Evolutionary conservation across 2,329 filamentous ascomycete genomes (phyloP).

Genomic region (Colletotrichum cuscutae): DNA sequence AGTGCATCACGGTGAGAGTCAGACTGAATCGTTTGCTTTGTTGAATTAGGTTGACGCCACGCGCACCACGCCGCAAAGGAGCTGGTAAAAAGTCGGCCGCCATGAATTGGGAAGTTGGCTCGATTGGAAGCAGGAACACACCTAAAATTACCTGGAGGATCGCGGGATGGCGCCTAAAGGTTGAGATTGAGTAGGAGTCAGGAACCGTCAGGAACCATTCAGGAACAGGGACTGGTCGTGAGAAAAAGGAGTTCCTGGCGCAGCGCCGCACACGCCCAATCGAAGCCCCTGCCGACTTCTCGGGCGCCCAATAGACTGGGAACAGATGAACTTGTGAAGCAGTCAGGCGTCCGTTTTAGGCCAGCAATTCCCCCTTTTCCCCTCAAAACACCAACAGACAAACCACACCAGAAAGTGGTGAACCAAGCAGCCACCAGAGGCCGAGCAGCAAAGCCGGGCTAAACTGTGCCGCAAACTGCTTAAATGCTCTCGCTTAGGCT

Average conservation of each 20-base stretch:
- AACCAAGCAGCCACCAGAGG: slow-evolving; percentile 1
- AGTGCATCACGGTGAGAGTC: slow-evolving; percentile 4
- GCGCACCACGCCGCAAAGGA: background rate
- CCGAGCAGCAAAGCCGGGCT: slow-evolving; percentile 2
- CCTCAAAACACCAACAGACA: background rate
- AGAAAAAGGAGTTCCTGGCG: background rate
- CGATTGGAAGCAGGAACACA: background rate
- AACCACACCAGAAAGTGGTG: background rate
- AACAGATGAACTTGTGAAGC: background rate
- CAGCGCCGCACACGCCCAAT: background rate
- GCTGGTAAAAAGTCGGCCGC: background rate
- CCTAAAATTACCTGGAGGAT: background rate
- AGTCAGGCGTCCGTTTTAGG: slow-evolving; percentile 4
- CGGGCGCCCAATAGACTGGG: background rate
- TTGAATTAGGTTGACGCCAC: background rate
- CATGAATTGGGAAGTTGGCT: background rate
- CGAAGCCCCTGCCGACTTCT: slow-evolving; percentile 11
- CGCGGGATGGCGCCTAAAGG: background rate
- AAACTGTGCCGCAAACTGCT: slow-evolving; percentile 14
- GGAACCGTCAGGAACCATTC: background rate
- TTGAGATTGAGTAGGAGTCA: background rate
- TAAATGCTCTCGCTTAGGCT: slow-evolving; percentile 13
- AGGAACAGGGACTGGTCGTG: background rate
- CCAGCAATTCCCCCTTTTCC: background rate
- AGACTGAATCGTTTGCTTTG: background rate